phyloP scores from a whole-genome alignment of 2,329 filamentous ascomycete species.

The Monascus ruber region DNA sequence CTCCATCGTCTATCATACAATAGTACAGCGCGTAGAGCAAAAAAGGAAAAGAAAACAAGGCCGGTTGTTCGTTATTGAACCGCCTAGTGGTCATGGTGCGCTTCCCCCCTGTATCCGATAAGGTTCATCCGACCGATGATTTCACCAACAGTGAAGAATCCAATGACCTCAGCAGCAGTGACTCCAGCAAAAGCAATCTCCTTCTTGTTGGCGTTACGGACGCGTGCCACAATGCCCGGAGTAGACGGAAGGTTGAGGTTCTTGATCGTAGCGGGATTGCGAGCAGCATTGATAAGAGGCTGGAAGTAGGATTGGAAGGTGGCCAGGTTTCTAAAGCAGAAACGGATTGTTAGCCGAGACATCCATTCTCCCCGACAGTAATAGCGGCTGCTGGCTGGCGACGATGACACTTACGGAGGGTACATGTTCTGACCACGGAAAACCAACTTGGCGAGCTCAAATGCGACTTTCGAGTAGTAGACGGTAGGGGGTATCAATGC shows the following conservation, averaged over 20 bases:
- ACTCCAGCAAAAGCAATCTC: slow-evolving; percentile 66
- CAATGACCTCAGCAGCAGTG: slow-evolving; percentile 71
- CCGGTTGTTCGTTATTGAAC: slow-evolving; percentile 17
- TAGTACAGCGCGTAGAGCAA: slow-evolving; percentile 24
- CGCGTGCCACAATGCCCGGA: slow-evolving; percentile 41
- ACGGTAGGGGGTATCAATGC: slow-evolving; percentile 74
- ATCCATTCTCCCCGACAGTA: not conserved
- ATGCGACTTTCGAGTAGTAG: slow-evolving; percentile 83
- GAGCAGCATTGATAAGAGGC: slow-evolving; percentile 57
- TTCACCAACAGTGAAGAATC: slow-evolving; percentile 96
- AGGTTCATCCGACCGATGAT: slow-evolving; percentile 94
- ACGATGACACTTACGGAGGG: slow-evolving; percentile 65
- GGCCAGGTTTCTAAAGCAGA: slow-evolving; percentile 51
- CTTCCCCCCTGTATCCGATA: slow-evolving; percentile 75
- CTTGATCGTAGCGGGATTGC: slow-evolving; percentile 56
- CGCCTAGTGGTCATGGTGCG: slow-evolving; percentile 33
- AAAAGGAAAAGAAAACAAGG: slow-evolving; percentile 22
- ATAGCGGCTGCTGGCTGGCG: not conserved
- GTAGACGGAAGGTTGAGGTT: slow-evolving; percentile 46
- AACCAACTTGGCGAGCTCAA: slow-evolving; percentile 80
- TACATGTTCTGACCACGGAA: slow-evolving; percentile 82
- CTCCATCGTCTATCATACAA: slow-evolving; percentile 39
- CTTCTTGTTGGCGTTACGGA: slow-evolving; percentile 59
- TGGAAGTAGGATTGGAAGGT: slow-evolving; percentile 84
- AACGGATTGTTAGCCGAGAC: slow-evolving; percentile 3